Evolutionary conservation across 805 yeast genomes (phyloP), one percentile per base, ranked within the genome.

Genomic region (Metschnikowia continentalis): DNA sequence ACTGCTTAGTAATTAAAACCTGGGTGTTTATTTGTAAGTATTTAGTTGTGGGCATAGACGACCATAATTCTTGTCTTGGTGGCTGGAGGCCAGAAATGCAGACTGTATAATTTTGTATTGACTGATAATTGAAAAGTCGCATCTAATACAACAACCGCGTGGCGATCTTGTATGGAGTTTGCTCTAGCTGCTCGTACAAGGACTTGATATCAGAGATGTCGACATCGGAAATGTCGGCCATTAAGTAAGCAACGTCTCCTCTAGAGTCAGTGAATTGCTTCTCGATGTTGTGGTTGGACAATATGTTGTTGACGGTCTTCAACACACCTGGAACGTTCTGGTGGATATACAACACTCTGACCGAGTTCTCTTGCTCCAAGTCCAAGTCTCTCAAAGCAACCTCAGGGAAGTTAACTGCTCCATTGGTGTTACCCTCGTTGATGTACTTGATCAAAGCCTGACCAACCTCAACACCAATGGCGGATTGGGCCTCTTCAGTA

Each of bases 351-450:
- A 94, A 78, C 39, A 94, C 96, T 76, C 99, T 88, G 59, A 91
- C 97, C 50, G 86, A 80, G 68, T 86, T 81, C 67, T 87, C 85
- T 70, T 89, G 96, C 66, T 89, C 96, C 71, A 86, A 80, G 63
- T 90, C 88, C 59, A 90, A 76, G 33, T 90, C 86, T 75, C 97
- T 88, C 62, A 94, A 79, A 23, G 92, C 75, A 58, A 94, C 97
- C 77, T 94, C 98, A 65, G 99, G 99, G 96, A 94, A 91, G 81
- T 94, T 94, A 53, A 92, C 99, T 5, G 98, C 91, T 64, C 97
- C 98, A 46, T 81, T 81, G 14, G 98, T 88, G 64, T 83, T 78
- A 77, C 99, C 99, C 78, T 92, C 98, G 74, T 91, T 92, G 70
- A 94, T 87, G 77, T 90, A 94, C 68, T 88, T 89, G 58, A 91